Evolutionary conservation across 441 rosid species (phyloP), one percentile per base, ranked within the genome.

Genomic region (Euphorbia schlechtendalii): DNA sequence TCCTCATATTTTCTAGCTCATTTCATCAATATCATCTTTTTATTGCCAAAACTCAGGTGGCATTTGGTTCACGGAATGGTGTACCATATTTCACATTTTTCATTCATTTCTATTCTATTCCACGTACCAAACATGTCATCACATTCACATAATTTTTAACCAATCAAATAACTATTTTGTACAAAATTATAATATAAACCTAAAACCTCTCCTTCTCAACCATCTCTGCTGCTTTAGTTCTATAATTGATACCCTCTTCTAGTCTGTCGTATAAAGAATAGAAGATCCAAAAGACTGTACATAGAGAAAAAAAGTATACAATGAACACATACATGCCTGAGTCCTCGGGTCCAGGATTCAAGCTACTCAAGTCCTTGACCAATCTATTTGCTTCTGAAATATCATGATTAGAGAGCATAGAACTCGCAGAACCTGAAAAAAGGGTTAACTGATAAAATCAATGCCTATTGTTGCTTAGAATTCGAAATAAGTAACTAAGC

Each of bases 391-490:
- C 96, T 63, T 75, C 84, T 0, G 71, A 73, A 69, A 78, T 87
- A 65, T 93, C 89, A 30, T 70, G 84, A 77, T 75, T 78, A 20
- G 96, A 83, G 53, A 93, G 83, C 97, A 89, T 87, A 9, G 92
- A 78, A 73, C 83, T 82, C 8, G 99, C 96, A 49, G 99, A 90
- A 73, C 97, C 97, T 90, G 77, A 53, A 62, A 59, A 27, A 38
- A 20, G 0, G 9, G 20, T 10, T 7, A 36, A 38, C 61, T 32
- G 18, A 57, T 18, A 38, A 22, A 11, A 45, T 53, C 34, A 32
- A 6, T 32, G 56, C 11, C 52, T 22, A 21, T 32, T 15, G 62
- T 11, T 8, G 46, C 59, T n/a, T 18, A 12, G 7, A 15, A 65
- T 20, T 64, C 53, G 15, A 53, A 52, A 41, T 12, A 64, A 41